These are phyloP conservation scores for Leccinum subfulvum DNA, from an alignment of 1,284 basidiomycete species.

Conservation along the genomic window DNA sequence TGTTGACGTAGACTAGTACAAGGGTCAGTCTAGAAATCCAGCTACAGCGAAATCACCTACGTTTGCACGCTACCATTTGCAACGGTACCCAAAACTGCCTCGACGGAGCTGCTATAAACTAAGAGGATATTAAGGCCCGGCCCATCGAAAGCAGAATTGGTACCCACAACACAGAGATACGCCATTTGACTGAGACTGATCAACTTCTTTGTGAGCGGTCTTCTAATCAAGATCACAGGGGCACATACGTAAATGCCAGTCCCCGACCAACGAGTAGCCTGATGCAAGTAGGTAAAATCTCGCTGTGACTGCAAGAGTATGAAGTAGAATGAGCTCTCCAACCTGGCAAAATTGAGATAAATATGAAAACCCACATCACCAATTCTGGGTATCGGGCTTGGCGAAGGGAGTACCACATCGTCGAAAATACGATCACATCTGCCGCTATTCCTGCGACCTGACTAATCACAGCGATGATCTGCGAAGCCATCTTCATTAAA, in stretches of 20 bases:
- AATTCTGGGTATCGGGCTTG: slow-evolving; percentile 31
- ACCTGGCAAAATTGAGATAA: not conserved
- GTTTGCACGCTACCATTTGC: slow-evolving; percentile 37
- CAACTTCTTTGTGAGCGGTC: not conserved
- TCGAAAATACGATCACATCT: slow-evolving; percentile 29
- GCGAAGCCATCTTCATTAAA: not conserved
- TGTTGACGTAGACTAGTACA: slow-evolving; percentile 31
- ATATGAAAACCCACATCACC: slow-evolving; percentile 25
- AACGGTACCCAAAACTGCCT: slow-evolving; percentile 37
- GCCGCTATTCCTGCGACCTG: slow-evolving; percentile 20
- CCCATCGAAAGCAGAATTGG: not conserved
- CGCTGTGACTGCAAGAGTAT: slow-evolving; percentile 17
- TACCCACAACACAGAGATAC: slow-evolving; percentile 28
- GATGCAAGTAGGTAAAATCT: slow-evolving; percentile 9
- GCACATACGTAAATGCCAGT: slow-evolving; percentile 30
- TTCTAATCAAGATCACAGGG: not conserved
- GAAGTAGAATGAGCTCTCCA: not conserved
- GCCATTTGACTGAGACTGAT: slow-evolving; percentile 27
- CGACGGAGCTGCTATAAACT: slow-evolving; percentile 36
- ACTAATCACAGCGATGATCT: slow-evolving; percentile 27
- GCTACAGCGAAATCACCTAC: slow-evolving; percentile 19
- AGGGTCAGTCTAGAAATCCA: not conserved
- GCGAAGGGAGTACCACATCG: slow-evolving; percentile 32
- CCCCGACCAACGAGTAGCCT: slow-evolving; percentile 34
- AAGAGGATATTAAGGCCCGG: not conserved